These are phyloP conservation scores for Mucor sp. DNA, from an alignment of 371 early-diverging fungal species.

Conservation along the genomic window DNA sequence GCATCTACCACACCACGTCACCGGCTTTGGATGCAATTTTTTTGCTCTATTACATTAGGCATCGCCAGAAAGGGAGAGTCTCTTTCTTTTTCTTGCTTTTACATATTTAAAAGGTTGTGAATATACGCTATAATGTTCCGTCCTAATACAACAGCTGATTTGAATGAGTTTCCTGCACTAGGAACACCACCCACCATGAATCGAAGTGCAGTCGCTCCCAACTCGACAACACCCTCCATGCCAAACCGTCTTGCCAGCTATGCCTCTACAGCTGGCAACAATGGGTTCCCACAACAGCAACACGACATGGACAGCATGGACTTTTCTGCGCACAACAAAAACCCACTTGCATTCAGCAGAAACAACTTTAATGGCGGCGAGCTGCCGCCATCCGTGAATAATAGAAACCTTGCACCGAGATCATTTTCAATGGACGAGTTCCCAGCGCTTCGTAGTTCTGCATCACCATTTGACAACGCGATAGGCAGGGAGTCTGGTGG, in stretches of 20 bases:
- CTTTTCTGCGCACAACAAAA: conserved; percentile 11
- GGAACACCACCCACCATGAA: conserved; percentile 43
- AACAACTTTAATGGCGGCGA: conserved; percentile 23
- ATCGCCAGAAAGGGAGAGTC: not conserved
- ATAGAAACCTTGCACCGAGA: conserved; percentile 37
- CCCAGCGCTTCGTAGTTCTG: conserved; percentile 47
- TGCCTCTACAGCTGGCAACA: conserved; percentile 44
- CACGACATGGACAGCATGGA: conserved; percentile 17
- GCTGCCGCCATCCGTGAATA: conserved; percentile 26
- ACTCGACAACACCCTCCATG: conserved; percentile 14
- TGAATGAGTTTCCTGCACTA: conserved; percentile 54
- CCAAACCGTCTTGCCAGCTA: conserved; percentile 43
- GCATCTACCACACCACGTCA: not conserved
- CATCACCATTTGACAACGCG: conserved; percentile 36
- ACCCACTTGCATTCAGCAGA: conserved; percentile 16
- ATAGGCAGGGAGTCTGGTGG: conserved; percentile 28
- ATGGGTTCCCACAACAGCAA: conserved; percentile 32
- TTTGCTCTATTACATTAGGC: not conserved
- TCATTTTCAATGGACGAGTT: conserved; percentile 56
- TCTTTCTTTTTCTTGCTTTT: not conserved
- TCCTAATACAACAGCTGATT: conserved; percentile 47
- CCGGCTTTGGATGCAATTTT: conserved; percentile 4
- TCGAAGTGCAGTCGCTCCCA: conserved; percentile 21
- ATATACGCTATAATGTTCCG: conserved; percentile 37
- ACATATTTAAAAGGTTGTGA: not conserved